Base-by-base conservation (phyloP, 2,329 filamentous ascomycete species). In the Diaporthe vaccinii region DNA sequence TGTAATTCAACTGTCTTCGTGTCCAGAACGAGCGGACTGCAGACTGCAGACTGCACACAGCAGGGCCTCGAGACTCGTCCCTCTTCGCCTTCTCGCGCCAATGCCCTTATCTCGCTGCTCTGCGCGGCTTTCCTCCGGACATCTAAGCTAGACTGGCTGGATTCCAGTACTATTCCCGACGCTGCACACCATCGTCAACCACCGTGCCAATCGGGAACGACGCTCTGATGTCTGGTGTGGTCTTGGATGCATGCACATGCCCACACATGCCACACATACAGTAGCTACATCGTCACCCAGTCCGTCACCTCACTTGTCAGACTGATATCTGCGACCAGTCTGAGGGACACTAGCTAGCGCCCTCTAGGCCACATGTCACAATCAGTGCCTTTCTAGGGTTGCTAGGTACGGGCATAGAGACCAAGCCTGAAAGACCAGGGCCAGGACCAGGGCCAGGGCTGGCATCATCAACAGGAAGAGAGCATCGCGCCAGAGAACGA, bases 1-100 rank as follows among this genome's bases (percentile, higher is more conserved):
- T 62, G 70, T 46, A 72, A 62, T 62, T 53, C 70, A 72, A 62
- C 57, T 55, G 70, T 41, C 57, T 62, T 69, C 65, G 65, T 69
- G 65, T 69, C 49, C 65, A 41, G 46, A 69, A 55, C 34, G 49
- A 69, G 65, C 49, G 22, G 62, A 0, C 44, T 67, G 68, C 68
- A 49, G 53, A n/a, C 15, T 72, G 53, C 44, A 59, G 41, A 34
- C 41, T 51, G 57, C 68, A 58, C 22, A 25, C 58, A 41, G 58
- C 34, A 36, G 31, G 55, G 34, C 15, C n/a, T 28, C 59, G 41
- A 44, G 10, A 49, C 10, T 22, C 31, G 25, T 10, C 39, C 55
- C 44, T 22, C 28, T 51, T 36, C n/a, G 55, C 69, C 49, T 69
- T 22, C 65, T 69, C 65, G 65, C 65, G 65, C 34, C 34, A 34